Conservation (phyloP, 2,329 filamentous ascomycete genomes). For the Scytalidium lignicola region DNA sequence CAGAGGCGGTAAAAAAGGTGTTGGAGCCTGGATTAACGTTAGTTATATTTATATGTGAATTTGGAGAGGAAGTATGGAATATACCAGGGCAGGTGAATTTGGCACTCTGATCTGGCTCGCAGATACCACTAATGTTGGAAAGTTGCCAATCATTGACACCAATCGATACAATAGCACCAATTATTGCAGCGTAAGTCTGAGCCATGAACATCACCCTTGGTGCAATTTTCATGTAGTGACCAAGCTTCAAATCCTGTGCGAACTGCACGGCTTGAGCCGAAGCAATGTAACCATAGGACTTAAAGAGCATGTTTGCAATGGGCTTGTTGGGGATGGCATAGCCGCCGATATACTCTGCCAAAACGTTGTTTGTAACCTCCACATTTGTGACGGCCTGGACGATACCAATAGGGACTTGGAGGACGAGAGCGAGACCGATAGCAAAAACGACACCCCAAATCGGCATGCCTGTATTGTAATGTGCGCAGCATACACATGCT, state of each 20-base stretch:
- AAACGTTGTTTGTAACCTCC: too few relatives aligned
- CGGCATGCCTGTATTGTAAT: too few relatives aligned
- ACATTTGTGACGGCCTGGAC: conserved; percentile 63
- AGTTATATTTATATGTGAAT: too few relatives aligned
- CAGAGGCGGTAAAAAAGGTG: conserved; percentile 57
- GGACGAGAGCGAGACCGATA: too few relatives aligned
- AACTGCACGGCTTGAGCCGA: conserved; percentile 36
- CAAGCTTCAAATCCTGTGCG: conserved; percentile 44
- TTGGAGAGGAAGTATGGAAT: too few relatives aligned
- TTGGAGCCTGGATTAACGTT: too few relatives aligned
- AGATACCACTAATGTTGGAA: conserved; percentile 39
- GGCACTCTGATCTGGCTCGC: conserved; percentile 40
- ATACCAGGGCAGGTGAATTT: conserved; percentile 61
- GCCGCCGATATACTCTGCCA: conserved; percentile 66
- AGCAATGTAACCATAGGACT: conserved; percentile 65
- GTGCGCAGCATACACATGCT: too few relatives aligned
- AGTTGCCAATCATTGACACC: conserved; percentile 44
- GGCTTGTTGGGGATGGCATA: conserved; percentile 62
- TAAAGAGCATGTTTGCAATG: conserved; percentile 72
- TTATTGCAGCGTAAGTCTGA: conserved; percentile 42
- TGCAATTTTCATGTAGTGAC: conserved; percentile 64
- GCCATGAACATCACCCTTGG: conserved; percentile 45
- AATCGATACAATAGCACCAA: conserved; percentile 42
- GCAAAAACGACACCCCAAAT: too few relatives aligned
- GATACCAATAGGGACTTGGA: conserved; percentile 39